These are phyloP conservation scores for Elsinoe arachidis DNA, from an alignment of 2,329 filamentous ascomycete genomes.

Conservation along the genomic window DNA sequence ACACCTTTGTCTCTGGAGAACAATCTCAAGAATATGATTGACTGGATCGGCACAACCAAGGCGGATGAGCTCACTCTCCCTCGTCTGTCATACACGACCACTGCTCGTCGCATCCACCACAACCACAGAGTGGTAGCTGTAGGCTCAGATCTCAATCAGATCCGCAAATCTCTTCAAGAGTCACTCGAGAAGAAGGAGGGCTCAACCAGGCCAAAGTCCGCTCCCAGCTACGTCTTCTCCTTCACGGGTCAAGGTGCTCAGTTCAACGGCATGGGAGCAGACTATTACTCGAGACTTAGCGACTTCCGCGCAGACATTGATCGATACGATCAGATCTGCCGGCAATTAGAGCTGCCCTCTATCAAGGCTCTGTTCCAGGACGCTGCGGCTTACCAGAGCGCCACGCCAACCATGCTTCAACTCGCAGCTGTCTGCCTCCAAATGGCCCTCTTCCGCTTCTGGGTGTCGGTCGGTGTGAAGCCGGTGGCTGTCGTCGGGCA, in stretches of 20 bases:
- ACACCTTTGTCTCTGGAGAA: conserved; percentile 37
- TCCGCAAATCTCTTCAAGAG: conserved; percentile 21
- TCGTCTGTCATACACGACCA: conserved; percentile 58
- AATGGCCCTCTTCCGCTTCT: conserved; percentile 31
- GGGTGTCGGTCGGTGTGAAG: conserved; percentile 23
- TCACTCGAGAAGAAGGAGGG: conserved; percentile 14
- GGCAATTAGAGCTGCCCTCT: conserved; percentile 6
- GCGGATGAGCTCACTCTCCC: conserved; percentile 35
- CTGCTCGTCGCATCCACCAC: conserved; percentile 46
- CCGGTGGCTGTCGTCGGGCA: conserved; percentile 26
- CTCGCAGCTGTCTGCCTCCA: conserved; percentile 33
- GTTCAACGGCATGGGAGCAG: conserved; percentile 20
- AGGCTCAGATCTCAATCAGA: conserved; percentile 23
- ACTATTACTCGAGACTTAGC: conserved; percentile 2
- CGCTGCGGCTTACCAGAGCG: not conserved
- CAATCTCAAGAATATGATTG: conserved; percentile 46
- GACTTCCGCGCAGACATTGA: conserved; percentile 12
- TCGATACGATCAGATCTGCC: conserved; percentile 14
- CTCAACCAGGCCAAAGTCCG: conserved; percentile 15
- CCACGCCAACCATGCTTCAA: conserved; percentile 25
- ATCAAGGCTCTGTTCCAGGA: conserved; percentile 2
- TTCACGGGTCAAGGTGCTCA: conserved; percentile 34
- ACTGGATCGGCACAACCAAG: not conserved
- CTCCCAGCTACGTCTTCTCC: conserved; percentile 28
- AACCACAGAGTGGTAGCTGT: conserved; percentile 28